Conservation (phyloP, 78 protist species). For the Monosiga brevicollis region DNA sequence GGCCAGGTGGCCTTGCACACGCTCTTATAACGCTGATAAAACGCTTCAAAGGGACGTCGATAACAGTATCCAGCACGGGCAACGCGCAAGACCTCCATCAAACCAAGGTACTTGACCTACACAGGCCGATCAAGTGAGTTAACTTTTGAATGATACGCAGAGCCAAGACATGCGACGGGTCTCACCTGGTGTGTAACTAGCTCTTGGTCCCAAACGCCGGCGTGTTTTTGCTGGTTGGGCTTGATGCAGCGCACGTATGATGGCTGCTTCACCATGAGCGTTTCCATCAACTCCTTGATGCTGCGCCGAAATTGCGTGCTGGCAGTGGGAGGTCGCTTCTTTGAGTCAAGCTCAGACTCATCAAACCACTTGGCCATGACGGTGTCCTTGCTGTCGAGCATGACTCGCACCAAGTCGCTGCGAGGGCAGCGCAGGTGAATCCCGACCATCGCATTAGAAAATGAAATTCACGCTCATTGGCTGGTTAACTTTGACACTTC, state of each 20-base stretch:
- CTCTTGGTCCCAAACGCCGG: conserved; percentile 36
- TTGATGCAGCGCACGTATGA: conserved; percentile 68
- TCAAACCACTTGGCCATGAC: too few species aligned
- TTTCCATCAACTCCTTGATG: conserved; percentile 39
- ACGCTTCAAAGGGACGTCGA: conserved; percentile 52
- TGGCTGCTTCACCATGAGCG: conserved; percentile 45
- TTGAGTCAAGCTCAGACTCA: not conserved
- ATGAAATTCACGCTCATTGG: too few species aligned
- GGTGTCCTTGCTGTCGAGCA: too few species aligned
- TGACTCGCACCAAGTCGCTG: too few species aligned
- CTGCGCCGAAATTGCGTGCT: conserved; percentile 68
- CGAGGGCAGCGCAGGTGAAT: too few species aligned
- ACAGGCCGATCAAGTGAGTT: not conserved
- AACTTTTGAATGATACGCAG: not conserved
- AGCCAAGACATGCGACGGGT: conserved; percentile 24
- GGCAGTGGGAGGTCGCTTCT: not conserved
- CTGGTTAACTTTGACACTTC: too few species aligned
- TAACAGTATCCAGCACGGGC: conserved; percentile 90
- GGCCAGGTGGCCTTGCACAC: not conserved
- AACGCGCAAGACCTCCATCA: conserved; percentile 79
- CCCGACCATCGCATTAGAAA: too few species aligned
- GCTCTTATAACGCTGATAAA: conserved; percentile 14
- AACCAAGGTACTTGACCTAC: conserved; percentile 43
- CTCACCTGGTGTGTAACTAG: conserved; percentile 36
- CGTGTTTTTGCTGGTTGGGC: conserved; percentile 55